Percentiles rank a stretch among this genome's conserved stretches.
These are phyloP conservation scores for Sugiyamaella valdiviana DNA, from an alignment of 805 yeast species.

Conservation along the genomic window DNA sequence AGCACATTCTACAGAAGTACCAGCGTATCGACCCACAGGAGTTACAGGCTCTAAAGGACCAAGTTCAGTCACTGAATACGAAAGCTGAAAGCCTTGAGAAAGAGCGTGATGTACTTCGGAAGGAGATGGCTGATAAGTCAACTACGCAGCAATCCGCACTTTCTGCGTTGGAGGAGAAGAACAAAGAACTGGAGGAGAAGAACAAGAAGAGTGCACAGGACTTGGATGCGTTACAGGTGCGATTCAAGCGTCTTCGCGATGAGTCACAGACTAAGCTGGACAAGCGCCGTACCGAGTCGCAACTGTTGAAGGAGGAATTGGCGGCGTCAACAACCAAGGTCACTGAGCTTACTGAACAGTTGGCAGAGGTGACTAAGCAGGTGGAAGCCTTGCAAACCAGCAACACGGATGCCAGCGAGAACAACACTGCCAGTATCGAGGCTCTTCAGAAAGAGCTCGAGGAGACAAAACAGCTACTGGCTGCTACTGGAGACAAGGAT, in stretches of 20 bases:
- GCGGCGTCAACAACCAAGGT: slow-evolving; percentile 6
- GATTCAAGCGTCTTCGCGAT: slow-evolving; percentile 18
- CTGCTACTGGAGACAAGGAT: slow-evolving; percentile 15
- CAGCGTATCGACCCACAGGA: slow-evolving; percentile 46
- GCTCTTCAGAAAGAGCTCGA: slow-evolving; percentile 10
- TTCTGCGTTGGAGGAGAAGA: slow-evolving; percentile 18
- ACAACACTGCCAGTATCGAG: neutral
- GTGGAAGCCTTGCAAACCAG: slow-evolving; percentile 1
- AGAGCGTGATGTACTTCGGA: slow-evolving; percentile 8
- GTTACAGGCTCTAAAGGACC: slow-evolving; percentile 33
- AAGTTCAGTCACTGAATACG: slow-evolving; percentile 25
- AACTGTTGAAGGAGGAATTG: slow-evolving; percentile 12
- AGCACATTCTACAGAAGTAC: slow-evolving; percentile 41
- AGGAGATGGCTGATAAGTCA: neutral
- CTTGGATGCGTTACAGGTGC: slow-evolving; percentile 1
- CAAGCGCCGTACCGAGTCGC: slow-evolving; percentile 16
- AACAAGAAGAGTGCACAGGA: slow-evolving; percentile 10
- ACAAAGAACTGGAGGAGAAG: slow-evolving; percentile 14
- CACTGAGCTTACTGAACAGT: slow-evolving; percentile 6
- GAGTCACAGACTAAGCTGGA: slow-evolving; percentile 26
- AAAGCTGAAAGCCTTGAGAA: slow-evolving; percentile 1
- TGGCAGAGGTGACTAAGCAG: slow-evolving; percentile 8
- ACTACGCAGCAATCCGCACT: neutral
- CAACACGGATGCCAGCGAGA: neutral
- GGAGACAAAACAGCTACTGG: slow-evolving; percentile 14